Evolutionary conservation across 2,329 filamentous ascomycete genomes (phyloP).

Genomic region (Arthrinium puccinioides): DNA sequence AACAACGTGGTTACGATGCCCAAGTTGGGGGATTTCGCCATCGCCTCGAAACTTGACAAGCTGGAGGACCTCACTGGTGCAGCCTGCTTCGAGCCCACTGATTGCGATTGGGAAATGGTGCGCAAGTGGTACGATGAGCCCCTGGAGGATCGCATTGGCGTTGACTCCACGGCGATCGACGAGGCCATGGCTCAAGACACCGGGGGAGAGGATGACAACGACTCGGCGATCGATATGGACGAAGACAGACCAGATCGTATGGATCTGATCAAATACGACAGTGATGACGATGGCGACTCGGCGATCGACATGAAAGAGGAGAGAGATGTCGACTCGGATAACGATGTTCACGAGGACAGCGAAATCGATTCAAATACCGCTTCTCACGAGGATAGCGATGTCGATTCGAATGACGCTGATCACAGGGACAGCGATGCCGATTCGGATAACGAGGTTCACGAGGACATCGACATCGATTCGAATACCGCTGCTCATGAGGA

Average conservation of each 20-base stretch:
- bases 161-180: not conserved
- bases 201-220: not conserved
- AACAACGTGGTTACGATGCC: constrained; percentile 13
- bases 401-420: constrained; percentile 3
- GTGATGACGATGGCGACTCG: not conserved
- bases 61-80: constrained; percentile 12
- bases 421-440: not conserved
- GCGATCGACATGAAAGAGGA: not conserved
- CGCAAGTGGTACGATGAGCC: constrained; percentile 11
- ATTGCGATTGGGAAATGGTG: constrained; percentile 12
- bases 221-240: not conserved
- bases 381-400: constrained; percentile 1
- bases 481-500: not conserved
- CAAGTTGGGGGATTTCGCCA: constrained; percentile 10
- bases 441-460: not conserved
- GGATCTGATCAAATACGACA: too few species aligned
- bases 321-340: too few species aligned
- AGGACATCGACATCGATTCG: not conserved
- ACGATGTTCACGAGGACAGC: not conserved
- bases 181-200: not conserved
- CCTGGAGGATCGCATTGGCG: not conserved
- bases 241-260: too few species aligned
- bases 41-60: constrained; percentile 15
- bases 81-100: constrained; percentile 7
- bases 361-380: not conserved